A percentile compares a stretch with the other conserved stretches of the same genome.
phyloP scores from a whole-genome alignment of 2,329 filamentous ascomycete species.

The Samsoniella hepiali region DNA sequence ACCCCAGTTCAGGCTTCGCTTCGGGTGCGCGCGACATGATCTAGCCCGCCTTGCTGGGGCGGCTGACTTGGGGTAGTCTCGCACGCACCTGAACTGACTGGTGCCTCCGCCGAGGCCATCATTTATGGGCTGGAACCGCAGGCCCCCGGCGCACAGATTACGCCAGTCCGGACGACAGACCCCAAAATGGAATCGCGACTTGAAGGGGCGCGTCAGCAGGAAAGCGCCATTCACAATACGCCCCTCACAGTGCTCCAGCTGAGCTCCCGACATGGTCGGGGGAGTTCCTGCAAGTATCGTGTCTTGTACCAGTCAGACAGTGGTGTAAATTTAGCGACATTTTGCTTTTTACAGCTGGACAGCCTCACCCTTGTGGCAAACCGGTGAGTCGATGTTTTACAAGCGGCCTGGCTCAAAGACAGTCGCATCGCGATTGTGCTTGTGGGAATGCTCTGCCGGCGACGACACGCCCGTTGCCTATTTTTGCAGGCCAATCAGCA shows the following conservation, averaged over 20 bases:
- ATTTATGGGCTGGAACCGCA: conserved; percentile 4
- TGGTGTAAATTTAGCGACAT: background rate
- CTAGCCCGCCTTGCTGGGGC: background rate
- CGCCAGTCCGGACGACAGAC: conserved; percentile 14
- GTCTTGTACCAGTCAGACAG: background rate
- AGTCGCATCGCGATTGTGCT: background rate
- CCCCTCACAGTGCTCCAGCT: background rate
- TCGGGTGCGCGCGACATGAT: background rate
- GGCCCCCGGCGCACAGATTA: conserved; percentile 7
- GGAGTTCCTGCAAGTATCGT: background rate
- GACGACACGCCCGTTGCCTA: background rate
- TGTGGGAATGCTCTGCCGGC: background rate
- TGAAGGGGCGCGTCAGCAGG: conserved; percentile 13
- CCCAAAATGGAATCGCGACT: conserved; percentile 17
- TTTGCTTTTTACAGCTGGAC: background rate
- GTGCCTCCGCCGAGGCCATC: background rate
- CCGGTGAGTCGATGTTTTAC: background rate
- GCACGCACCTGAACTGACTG: background rate
- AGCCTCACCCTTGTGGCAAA: background rate
- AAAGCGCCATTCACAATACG: conserved; percentile 10
- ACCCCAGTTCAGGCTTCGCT: too few species aligned
- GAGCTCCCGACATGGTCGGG: background rate
- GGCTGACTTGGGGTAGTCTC: background rate
- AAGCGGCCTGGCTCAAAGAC: background rate
- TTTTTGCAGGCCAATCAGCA: background rate